Base-by-base conservation (phyloP, 2,329 filamentous ascomycete genomes). In the Fusarium scirpi region DNA sequence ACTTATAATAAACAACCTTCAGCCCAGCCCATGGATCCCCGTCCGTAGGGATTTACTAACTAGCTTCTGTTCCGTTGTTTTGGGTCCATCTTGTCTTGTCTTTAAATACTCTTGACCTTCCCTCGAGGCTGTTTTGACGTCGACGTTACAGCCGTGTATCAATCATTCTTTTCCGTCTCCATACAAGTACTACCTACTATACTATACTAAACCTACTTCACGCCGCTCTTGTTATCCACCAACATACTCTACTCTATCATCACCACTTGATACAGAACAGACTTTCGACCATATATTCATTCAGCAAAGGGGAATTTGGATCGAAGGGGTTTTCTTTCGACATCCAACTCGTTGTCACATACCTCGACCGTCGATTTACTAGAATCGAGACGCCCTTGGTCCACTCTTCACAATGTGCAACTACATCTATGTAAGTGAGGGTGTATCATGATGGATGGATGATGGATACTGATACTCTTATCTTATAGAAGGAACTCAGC, bases 401-500 rank as follows among this genome's bases (percentile, higher is more conserved):
- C 46, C 40, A 20, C 27, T 46, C 49, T 61, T 53, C 70, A 81
- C 62, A 67, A 85, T 85, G 84, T 85, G 84, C 78, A 84, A 85
- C 77, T 85, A 84, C 74, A 85, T 85, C 58, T 84, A 85, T 71
- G 82, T 83, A 76, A 65, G 80, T 76, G 52, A 24, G 47, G 45
- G 29, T 24, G 52, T 38, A 45, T 27, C 34, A 54, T 51, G n/a
- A 29, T 29, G 27, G 10, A 53, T 49, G 29, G 16, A 40, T 44
- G 47, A 56, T 45, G 30, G 15, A 41, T 52, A 12, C 69, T 74
- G 55, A 74, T 60, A 53, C 11, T 32, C 30, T 20, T 55, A 24
- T 32, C 30, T 20, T 53, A 24, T 66, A 86, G 85, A 85, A 85
- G 62, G 83, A 86, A 65, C 80, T 86, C 64, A 84, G 85, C 76